Evolutionary conservation across 768 basidiomycete genomes (phyloP).

Genomic region (Trametes cinnabarina): DNA sequence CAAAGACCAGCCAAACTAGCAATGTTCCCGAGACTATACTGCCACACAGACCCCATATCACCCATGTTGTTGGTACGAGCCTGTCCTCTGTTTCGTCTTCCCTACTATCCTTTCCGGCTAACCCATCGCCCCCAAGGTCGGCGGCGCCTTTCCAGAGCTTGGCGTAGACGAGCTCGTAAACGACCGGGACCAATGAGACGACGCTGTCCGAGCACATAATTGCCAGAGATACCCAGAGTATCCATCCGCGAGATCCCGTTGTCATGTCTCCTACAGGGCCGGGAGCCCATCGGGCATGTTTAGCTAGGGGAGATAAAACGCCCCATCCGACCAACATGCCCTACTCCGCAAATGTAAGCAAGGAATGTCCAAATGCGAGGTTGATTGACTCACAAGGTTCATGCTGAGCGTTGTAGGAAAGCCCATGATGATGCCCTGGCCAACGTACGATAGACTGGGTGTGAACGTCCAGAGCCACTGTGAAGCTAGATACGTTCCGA

Average conservation of each 20-base stretch:
- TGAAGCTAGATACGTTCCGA: constrained; percentile 77
- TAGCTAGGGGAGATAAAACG: constrained; percentile 85
- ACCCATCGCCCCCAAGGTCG: constrained; percentile 12
- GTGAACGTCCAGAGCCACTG: constrained; percentile 95
- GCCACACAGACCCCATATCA: constrained; percentile 57
- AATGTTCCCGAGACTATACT: constrained; percentile 70
- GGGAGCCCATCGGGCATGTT: constrained; percentile 85
- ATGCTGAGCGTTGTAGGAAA: constrained; percentile 92
- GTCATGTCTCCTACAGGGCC: constrained; percentile 87
- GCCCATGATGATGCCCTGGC: constrained; percentile 98
- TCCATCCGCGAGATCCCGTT: constrained; percentile 90
- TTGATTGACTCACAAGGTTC: constrained; percentile 61
- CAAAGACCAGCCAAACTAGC: constrained; percentile 88
- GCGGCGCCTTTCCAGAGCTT: constrained; percentile 21
- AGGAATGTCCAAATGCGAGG: background rate
- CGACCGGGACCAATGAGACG: constrained; percentile 79
- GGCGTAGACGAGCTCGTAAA: constrained; percentile 48
- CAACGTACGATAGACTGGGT: constrained; percentile 88
- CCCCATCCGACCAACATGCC: constrained; percentile 99
- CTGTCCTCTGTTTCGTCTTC: constrained; percentile 78
- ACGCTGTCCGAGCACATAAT: constrained; percentile 94
- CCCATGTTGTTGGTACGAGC: constrained; percentile 81
- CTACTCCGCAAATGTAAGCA: constrained; percentile 37
- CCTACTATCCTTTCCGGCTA: constrained; percentile 42
- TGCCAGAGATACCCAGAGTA: constrained; percentile 93